Evolutionary conservation across 306 rosid species (phyloP), one percentile per base, ranked within the genome.

Genomic region (Trifolium dubium): DNA sequence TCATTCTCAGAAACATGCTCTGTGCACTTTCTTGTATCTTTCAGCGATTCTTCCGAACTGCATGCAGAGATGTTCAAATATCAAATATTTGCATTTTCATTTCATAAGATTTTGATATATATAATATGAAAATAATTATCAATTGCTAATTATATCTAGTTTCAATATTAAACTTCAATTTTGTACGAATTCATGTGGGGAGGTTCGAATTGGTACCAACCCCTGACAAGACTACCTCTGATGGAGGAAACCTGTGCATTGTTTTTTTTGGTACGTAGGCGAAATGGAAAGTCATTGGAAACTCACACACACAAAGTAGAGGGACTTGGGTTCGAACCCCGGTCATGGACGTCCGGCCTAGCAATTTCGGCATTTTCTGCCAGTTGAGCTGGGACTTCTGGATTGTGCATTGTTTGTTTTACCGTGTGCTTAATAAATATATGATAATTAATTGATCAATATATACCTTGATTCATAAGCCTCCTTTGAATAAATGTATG

Each of bases 1-100:
- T 87, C 89, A 59, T 88, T 88, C 75, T 89, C 83, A 28, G 83
- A 84, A 49, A 67, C 80, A 23, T 80, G 82, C 71, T 83, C 90
- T 12, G 63, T 80, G 59, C 87, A 79, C 62, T 82, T 91, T 46
- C 83, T 82, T 4, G 86, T 83, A 59, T 85, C 96, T 82, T 86
- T 90, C 64, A 79, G 61, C 5, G 92, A 89, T 43, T 83, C 89
- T 84, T 88, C 97, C 8, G 96, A 89, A 68, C 97, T 88, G 88
- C 80, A 78, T 23, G 37, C 62, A 70, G 10, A 66, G 5, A 70
- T 15, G 18, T 23, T 43, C 55, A 49, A 11, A 41, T 12, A 41
- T 75, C 58, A 77, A 49, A 53, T 65, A 60, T 28, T 17, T 65
- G 60, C 43, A 69, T 55, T 72, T 69, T 51, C 69, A 79, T 69